Evolutionary conservation across 306 rosid genomes (phyloP), one percentile per base, ranked within the genome.

Genomic region (Cicer arietinum): DNA sequence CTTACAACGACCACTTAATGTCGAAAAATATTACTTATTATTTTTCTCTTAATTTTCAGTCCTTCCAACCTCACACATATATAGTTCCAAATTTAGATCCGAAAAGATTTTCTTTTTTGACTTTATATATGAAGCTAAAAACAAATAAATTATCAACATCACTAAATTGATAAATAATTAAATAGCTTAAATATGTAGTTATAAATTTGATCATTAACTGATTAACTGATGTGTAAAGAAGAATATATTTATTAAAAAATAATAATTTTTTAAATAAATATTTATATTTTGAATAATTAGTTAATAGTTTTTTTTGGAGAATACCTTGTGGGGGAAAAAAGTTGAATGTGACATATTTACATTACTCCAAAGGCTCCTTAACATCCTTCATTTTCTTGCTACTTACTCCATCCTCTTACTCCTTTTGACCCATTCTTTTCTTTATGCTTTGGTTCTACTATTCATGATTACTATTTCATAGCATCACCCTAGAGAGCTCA

Each of bases 331-430:
- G 35, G 4, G 2, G 2, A 25, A 25, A 25, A 25, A 25, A 60
- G 63, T 52, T 62, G 72, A 74, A 80, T 40, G 39, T 50, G 30
- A 59, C 72, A 40, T 30, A 16, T 16, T n/a, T 12, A 14, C 20
- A 80, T 59, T 46, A 20, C 69, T 8, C 22, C 4, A 66, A 66
- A 56, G 17, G 50, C 20, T 45, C 51, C 47, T 51, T 42, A 0
- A 6, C 75, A 77, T 72, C 67, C 41, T 82, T 67, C 25, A 30
- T 78, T 79, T 74, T 69, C 81, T 74, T 79, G 81, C 59, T 42
- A 40, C 77, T 74, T 35, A 83, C 81, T 75, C 81, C 79, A 75
- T 30, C 68, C 71, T 53, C 40, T 61, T 62, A 2, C 63, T 63
- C 11, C 46, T 53, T 60, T 73, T 74, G 65, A 69, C 75, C 67